Percentiles rank a stretch among this genome's conserved stretches.
Evolutionary conservation across 805 yeast genomes (phyloP).

Genomic region (Saccharomycopsis capsularis): DNA sequence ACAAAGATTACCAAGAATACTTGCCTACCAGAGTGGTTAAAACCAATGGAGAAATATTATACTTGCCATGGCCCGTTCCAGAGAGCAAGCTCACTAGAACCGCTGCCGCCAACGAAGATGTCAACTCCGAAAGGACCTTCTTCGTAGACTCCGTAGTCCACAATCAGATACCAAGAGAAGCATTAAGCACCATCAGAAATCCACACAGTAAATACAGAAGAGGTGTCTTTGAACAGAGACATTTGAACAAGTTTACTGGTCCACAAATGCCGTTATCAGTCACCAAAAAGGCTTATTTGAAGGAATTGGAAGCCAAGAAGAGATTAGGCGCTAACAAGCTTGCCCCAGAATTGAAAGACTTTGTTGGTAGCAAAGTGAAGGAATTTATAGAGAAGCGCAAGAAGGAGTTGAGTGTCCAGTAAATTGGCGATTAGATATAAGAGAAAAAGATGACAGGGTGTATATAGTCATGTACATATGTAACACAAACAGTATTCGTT

Average conservation of each 20-base stretch:
- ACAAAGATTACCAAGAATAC: conserved; percentile 61
- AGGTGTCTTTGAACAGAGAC: conserved; percentile 47
- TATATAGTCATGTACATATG: too few species aligned
- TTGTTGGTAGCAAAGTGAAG: conserved; percentile 41
- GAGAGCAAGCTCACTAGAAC: conserved; percentile 25
- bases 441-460: too few species aligned
- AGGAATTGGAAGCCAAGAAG: conserved; percentile 44
- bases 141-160: conserved; percentile 61
- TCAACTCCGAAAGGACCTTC: conserved; percentile 60
- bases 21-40: conserved; percentile 73
- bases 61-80: conserved; percentile 89
- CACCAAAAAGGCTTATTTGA: conserved; percentile 52
- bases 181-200: conserved; percentile 64
- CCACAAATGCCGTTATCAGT: conserved; percentile 75
- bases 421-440: too few species aligned
- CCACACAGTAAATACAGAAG: conserved; percentile 63
- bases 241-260: conserved; percentile 32
- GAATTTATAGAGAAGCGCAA: conserved; percentile 24
- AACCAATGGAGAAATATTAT: conserved; percentile 52
- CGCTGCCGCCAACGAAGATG: conserved; percentile 39
- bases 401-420: conserved; percentile 16
- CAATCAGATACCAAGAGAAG: conserved; percentile 63
- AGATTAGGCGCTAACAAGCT: conserved; percentile 32
- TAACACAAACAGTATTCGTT: too few species aligned
- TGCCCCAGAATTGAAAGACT: conserved; percentile 48